Conservation (phyloP, 441 rosid genomes). For the Mallotus japonicus region DNA sequence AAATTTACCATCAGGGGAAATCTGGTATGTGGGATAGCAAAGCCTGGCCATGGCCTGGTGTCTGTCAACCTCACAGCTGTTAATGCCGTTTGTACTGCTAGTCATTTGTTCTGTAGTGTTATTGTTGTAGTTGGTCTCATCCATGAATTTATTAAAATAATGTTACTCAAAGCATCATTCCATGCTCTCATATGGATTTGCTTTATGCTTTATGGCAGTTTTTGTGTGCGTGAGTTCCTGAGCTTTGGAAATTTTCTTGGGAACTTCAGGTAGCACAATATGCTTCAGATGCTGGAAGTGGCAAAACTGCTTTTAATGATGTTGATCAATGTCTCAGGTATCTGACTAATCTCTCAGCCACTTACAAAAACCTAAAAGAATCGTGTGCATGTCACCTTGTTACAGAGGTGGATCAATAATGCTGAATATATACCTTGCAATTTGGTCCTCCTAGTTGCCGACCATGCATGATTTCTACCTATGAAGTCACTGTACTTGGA, state of each 20-base stretch:
- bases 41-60: not conserved
- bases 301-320: conserved; percentile 50
- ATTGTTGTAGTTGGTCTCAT: conserved; percentile 7
- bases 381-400: not conserved
- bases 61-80: not conserved
- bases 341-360: conserved; percentile 12
- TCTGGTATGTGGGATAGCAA: not conserved
- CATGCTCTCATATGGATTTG: conserved; percentile 28
- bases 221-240: conserved; percentile 39
- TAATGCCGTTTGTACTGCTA: not conserved
- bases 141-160: not conserved
- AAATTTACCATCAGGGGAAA: not conserved
- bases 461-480: not conserved
- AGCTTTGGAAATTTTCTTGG: conserved; percentile 44
- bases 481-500: not conserved
- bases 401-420: not conserved
- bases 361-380: not conserved
- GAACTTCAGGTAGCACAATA: conserved; percentile 75
- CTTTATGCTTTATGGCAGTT: conserved; percentile 38
- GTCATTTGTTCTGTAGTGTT: not conserved
- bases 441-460: not conserved
- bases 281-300: conserved; percentile 76
- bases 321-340: conserved; percentile 82
- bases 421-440: not conserved
- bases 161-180: conserved; percentile 13